Base-by-base conservation (phyloP, 176 grass and related monocot genomes). In the Carex myosuroides region DNA sequence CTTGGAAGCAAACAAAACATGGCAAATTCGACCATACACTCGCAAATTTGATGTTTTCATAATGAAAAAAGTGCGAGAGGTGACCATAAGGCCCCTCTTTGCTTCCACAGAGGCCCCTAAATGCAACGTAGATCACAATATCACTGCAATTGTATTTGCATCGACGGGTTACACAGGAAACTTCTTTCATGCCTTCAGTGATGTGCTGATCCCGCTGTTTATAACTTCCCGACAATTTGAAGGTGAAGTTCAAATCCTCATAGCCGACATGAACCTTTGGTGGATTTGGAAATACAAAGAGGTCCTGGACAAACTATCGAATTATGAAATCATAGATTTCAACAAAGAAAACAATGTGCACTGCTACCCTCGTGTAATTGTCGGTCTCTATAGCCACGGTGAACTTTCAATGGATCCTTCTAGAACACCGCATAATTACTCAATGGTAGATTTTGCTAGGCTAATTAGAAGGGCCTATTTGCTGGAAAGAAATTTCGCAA, bases 151-250 rank as follows among this genome's bases (percentile, higher is more conserved):
- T 22, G 70, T 97, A 24, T 97, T 97, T 9, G 87, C 91, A 0
- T 67, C 84, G 8, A 84, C 87, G 1, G 91, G 89, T 9, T 91
- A 93, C 72, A 91, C 89, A 0, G 91, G 89, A 12, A 97, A 93
- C 24, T 87, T 89, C 12, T 97, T 91, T 83, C 94, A 97, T 57
- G 91, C 87, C 50, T 97, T 97, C 77, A 91, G 87, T 8, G 94
- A 97, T 18, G 91, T 97, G 64, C 80, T 97, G 30, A 77, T 97
- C n/a, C 94, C 94, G 3, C 85, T 93, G 57, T 97, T 93, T 86
- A 88, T 87, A 26, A 93, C 94, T 3, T 85, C 89, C 1, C 83
- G 64, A 32, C 79, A 89, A 91, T 93, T 97, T 29, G 85, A 86
- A 0, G 91, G 94, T 16, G 91, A 93, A 53, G 89, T 93, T 32